These are phyloP conservation scores for Ambispora gerdemannii DNA, from an alignment of 192 early-diverging fungal species.

Conservation along the genomic window DNA sequence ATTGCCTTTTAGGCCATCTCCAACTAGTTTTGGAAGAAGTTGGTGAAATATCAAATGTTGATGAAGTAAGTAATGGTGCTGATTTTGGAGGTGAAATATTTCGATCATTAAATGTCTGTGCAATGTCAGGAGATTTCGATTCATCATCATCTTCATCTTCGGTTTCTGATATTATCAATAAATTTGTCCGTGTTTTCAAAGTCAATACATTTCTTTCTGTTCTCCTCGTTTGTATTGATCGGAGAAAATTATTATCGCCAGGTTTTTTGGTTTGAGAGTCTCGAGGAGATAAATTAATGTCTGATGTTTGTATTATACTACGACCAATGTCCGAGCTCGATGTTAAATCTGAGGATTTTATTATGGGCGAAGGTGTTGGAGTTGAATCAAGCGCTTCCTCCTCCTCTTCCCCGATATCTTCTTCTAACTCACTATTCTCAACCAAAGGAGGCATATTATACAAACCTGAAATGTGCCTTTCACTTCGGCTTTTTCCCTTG, in stretches of 20 bases:
- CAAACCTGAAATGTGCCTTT: neutral
- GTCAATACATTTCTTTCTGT: neutral
- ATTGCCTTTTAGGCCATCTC: constrained; percentile 30
- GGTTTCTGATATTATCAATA: constrained; percentile 23
- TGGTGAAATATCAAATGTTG: neutral
- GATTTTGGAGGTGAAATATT: neutral
- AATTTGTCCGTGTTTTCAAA: neutral
- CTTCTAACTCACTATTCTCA: neutral
- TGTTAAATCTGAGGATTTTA: neutral
- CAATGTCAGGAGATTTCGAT: neutral
- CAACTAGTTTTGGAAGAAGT: constrained; percentile 1
- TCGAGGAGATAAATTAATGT: neutral
- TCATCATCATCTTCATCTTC: constrained; percentile 31
- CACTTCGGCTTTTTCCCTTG: neutral
- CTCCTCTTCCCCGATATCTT: neutral
- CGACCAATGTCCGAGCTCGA: neutral
- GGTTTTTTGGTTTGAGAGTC: neutral
- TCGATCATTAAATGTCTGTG: constrained; percentile 1
- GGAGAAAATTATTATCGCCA: neutral
- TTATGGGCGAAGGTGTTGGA: neutral
- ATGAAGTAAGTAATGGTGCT: constrained; percentile 2
- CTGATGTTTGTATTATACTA: neutral
- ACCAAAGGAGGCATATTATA: neutral
- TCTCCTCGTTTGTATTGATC: constrained; percentile 24
- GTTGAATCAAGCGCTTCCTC: neutral